phyloP scores from a whole-genome alignment of 2,329 filamentous ascomycete genomes.

The Fusarium subglutinans region DNA sequence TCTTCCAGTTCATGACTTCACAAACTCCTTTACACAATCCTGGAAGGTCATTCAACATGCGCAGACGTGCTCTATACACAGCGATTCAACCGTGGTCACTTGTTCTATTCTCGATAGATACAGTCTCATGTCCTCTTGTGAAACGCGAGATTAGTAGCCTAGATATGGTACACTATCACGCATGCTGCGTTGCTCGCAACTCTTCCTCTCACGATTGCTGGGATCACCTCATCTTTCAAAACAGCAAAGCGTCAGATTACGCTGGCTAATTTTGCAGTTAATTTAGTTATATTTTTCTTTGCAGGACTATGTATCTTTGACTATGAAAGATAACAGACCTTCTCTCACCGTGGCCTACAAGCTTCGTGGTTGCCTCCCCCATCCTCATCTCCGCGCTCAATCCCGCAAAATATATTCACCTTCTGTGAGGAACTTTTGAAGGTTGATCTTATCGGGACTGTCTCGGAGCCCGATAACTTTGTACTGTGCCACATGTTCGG shows the following conservation, averaged over 20 bases:
- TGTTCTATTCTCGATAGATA: background rate
- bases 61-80: background rate
- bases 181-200: background rate
- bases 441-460: background rate
- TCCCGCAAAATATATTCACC: too few species aligned
- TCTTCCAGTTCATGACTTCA: too few species aligned
- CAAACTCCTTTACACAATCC: too few species aligned
- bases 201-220: fast-evolving
- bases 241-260: background rate
- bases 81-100: background rate
- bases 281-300: fast-evolving
- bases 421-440: background rate
- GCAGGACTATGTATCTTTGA: background rate
- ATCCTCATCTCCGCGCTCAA: fast-evolving
- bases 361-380: background rate
- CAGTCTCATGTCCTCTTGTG: background rate
- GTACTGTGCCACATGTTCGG: background rate
- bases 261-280: background rate
- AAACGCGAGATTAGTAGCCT: background rate
- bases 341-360: too few species aligned
- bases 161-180: too few species aligned
- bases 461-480: background rate
- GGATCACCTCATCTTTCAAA: background rate
- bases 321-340: fast-evolving
- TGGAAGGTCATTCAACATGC: fast-evolving